Evolutionary conservation across 2,329 filamentous ascomycete genomes (phyloP).

Genomic region (Xenosphaeropsis pyriputrescens): DNA sequence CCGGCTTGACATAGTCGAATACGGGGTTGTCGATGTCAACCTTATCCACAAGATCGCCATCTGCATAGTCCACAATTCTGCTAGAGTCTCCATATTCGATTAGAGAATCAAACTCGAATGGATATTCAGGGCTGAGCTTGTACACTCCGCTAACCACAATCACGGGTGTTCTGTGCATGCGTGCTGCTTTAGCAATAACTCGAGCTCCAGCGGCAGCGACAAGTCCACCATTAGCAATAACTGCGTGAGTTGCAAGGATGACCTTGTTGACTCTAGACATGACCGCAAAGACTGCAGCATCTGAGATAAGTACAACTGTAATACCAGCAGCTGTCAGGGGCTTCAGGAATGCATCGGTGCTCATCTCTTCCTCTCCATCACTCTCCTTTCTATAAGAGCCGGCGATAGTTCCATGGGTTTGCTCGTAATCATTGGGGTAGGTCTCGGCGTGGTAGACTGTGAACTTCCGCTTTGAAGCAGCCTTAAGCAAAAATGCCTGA

Average conservation of each 20-base stretch:
- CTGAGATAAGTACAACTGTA: constrained; percentile 69
- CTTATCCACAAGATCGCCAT: constrained; percentile 65
- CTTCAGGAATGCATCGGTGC: constrained; percentile 49
- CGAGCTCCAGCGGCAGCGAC: constrained; percentile 74
- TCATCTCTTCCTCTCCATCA: constrained; percentile 20
- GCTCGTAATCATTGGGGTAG: constrained; percentile 52
- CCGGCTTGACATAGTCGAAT: constrained; percentile 69
- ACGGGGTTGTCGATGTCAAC: constrained; percentile 67
- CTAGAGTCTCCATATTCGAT: constrained; percentile 80
- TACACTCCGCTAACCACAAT: constrained; percentile 85
- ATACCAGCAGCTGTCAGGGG: constrained; percentile 66
- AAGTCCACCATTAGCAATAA: constrained; percentile 78
- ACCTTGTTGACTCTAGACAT: constrained; percentile 96
- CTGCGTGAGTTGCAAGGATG: constrained; percentile 73
- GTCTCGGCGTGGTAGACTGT: constrained; percentile 75
- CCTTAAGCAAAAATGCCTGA: constrained; percentile 77
- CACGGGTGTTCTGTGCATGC: constrained; percentile 68
- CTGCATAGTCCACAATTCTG: constrained; percentile 60
- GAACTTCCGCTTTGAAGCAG: constrained; percentile 79
- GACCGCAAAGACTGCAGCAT: constrained; percentile 77
- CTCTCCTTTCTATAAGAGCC: constrained; percentile 33
- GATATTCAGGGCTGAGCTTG: constrained; percentile 82
- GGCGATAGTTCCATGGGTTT: constrained; percentile 46
- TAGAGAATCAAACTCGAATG: constrained; percentile 66
- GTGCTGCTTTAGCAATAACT: constrained; percentile 72